Evolutionary conservation across 1,284 basidiomycete species (phyloP).

Genomic region (Tylopilus sp.): DNA sequence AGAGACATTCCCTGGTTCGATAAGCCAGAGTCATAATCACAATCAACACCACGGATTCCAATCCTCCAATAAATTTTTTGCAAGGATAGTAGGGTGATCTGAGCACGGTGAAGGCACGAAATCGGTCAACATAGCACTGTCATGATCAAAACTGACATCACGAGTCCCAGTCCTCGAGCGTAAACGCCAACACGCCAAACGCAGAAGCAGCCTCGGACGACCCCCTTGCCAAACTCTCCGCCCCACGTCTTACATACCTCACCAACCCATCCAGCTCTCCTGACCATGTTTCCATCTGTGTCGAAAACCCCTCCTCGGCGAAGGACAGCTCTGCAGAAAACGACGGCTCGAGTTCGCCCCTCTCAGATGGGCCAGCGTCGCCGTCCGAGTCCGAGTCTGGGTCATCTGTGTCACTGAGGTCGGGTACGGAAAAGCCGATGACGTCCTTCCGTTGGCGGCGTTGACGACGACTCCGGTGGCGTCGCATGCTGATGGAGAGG

Average conservation of each 20-base stretch:
- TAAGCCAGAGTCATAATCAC: no score
- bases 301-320: slow-evolving; percentile 53
- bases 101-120: no score
- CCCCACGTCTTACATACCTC: slow-evolving; percentile 71
- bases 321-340: slow-evolving; percentile 54
- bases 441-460: slow-evolving; percentile 64
- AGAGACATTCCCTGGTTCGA: no score
- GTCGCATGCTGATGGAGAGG: slow-evolving; percentile 62
- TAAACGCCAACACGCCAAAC: slow-evolving; percentile 81
- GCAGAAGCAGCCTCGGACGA: slow-evolving; percentile 65
- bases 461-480: slow-evolving; percentile 71
- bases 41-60: slow-evolving; percentile 65
- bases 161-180: slow-evolving; percentile 84
- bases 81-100: no score
- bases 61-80: slow-evolving; percentile 64
- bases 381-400: slow-evolving; percentile 57
- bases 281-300: slow-evolving; percentile 70
- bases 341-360: slow-evolving; percentile 49
- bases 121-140: no score
- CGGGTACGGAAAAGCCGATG: slow-evolving; percentile 67
- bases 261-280: slow-evolving; percentile 77
- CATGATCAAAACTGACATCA: slow-evolving; percentile 12
- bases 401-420: slow-evolving; percentile 46
- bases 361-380: slow-evolving; percentile 30
- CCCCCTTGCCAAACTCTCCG: slow-evolving; percentile 70